A percentile compares a stretch with the other conserved stretches of the same genome.
Evolutionary conservation across 2,329 filamentous ascomycete species (phyloP).

Genomic region (Simplicillium aogashimaense): DNA sequence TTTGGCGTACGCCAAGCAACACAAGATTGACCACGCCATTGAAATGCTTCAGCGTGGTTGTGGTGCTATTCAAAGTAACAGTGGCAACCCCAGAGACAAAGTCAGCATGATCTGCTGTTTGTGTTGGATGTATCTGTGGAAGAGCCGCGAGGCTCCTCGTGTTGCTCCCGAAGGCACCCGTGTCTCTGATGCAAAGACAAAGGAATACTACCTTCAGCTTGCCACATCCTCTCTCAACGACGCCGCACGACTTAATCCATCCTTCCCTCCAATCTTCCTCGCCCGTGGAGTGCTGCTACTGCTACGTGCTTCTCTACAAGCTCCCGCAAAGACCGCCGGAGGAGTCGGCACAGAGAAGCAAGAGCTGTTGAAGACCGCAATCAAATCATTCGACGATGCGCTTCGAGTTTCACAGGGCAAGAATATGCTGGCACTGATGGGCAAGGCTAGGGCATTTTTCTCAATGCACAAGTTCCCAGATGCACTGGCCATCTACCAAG

Average conservation of each 20-base stretch:
- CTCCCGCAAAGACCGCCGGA: constrained; percentile 58
- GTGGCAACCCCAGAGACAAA: constrained; percentile 68
- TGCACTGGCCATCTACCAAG: constrained; percentile 76
- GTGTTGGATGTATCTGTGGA: constrained; percentile 86
- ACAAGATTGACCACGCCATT: constrained; percentile 77
- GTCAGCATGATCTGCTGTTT: constrained; percentile 75
- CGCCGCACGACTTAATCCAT: constrained; percentile 85
- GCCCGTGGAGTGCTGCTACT: constrained; percentile 84
- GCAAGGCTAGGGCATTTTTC: constrained; percentile 78
- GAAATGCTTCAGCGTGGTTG: constrained; percentile 67
- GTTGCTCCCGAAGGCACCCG: constrained; percentile 51
- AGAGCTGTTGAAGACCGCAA: constrained; percentile 72
- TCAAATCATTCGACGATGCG: constrained; percentile 93
- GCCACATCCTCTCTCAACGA: constrained; percentile 93
- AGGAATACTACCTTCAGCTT: constrained; percentile 83
- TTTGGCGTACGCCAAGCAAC: constrained; percentile 91
- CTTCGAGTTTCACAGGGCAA: constrained; percentile 72
- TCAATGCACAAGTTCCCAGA: constrained; percentile 80
- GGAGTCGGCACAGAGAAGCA: constrained; percentile 63
- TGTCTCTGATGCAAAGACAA: constrained; percentile 70
- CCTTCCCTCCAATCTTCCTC: constrained; percentile 83
- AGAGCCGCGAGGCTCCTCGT: constrained; percentile 69
- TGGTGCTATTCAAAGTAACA: constrained; percentile 58
- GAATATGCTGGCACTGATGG: constrained; percentile 88
- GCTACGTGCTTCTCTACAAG: constrained; percentile 75